Conservation (phyloP, 2,329 filamentous ascomycete genomes). For the Neofusicoccum kwambonambiense region DNA sequence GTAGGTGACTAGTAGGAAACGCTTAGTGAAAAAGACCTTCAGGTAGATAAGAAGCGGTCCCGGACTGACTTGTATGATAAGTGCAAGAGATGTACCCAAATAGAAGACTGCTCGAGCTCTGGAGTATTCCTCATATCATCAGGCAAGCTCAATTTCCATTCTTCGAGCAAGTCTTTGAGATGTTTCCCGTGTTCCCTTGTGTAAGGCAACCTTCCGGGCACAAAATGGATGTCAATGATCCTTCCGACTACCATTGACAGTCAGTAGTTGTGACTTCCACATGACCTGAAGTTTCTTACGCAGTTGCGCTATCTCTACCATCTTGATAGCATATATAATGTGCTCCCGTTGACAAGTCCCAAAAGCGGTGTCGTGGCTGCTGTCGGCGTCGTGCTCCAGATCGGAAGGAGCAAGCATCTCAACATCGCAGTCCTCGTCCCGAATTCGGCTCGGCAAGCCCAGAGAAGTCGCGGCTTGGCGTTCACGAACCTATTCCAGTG, state of each 20-base stretch:
- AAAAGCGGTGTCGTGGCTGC: conserved; percentile 28
- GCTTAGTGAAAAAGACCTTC: conserved; percentile 36
- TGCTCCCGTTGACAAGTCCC: conserved; percentile 35
- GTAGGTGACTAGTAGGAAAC: conserved; percentile 46
- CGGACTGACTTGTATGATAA: background rate
- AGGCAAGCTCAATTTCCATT: background rate
- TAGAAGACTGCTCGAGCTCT: background rate
- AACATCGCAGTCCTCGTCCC: conserved; percentile 51
- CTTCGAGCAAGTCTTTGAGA: background rate
- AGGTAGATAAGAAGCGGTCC: conserved; percentile 29
- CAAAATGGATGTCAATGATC: conserved; percentile 2
- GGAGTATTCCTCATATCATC: background rate
- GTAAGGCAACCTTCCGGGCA: background rate
- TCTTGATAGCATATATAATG: conserved; percentile 16
- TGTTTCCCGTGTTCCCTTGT: background rate
- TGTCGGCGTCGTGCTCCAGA: conserved; percentile 35
- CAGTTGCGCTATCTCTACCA: background rate
- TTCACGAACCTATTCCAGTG: conserved; percentile 42
- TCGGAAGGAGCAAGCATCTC: conserved; percentile 39
- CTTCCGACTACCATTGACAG: background rate
- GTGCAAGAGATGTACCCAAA: background rate
- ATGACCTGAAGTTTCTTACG: background rate
- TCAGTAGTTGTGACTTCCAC: background rate
- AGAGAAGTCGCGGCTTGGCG: conserved; percentile 48
- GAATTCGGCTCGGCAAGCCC: conserved; percentile 48